phyloP scores from a whole-genome alignment of 768 basidiomycete species.

The Arthromyces matolae region DNA sequence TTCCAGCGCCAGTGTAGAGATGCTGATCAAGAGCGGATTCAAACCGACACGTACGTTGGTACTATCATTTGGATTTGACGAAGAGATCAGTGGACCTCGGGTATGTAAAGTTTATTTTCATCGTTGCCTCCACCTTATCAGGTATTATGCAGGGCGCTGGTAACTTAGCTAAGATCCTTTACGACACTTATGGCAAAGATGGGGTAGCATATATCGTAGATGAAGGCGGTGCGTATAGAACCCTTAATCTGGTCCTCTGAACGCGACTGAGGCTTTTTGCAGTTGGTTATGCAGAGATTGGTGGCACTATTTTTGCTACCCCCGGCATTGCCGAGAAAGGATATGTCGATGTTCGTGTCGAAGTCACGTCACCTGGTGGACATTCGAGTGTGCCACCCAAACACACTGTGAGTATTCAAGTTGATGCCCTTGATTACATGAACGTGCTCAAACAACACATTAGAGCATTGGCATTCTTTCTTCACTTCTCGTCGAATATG shows the following conservation, averaged over 20 bases:
- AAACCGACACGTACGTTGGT: conserved; percentile 60
- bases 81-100: conserved; percentile 56
- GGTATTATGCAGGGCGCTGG: conserved; percentile 51
- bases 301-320: conserved; percentile 53
- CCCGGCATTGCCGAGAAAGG: conserved; percentile 78
- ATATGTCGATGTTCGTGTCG: conserved; percentile 56
- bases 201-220: conserved; percentile 80
- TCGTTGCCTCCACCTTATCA: not conserved
- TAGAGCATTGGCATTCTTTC: conserved; percentile 83
- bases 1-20: conserved; percentile 53
- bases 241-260: too few relatives aligned
- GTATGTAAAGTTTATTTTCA: conserved; percentile 21
- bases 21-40: conserved; percentile 59
- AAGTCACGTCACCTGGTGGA: conserved; percentile 69
- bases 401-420: conserved; percentile 65
- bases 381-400: conserved; percentile 82
- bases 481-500: conserved; percentile 61
- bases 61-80: conserved; percentile 72
- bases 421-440: not conserved
- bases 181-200: conserved; percentile 63
- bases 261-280: too few relatives aligned
- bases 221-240: conserved; percentile 76
- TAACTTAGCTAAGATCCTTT: conserved; percentile 43
- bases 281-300: conserved; percentile 48
- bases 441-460: not conserved